Evolutionary conservation across 2,329 filamentous ascomycete genomes (phyloP), one percentile per base, ranked within the genome.

Genomic region (Cladosporium cucumerinum): DNA sequence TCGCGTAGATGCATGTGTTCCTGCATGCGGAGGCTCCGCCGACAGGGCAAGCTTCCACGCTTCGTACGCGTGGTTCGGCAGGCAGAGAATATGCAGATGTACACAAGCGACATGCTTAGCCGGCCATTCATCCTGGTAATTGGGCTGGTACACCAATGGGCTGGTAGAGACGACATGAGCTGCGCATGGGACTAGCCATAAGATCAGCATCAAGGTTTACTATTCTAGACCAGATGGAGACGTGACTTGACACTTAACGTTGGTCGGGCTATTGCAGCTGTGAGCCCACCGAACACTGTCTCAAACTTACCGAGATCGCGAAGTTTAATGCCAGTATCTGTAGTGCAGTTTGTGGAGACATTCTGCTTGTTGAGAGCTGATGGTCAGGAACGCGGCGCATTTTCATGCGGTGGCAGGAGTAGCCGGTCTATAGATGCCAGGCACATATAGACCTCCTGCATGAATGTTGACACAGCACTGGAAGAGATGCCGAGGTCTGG

Each of bases 371-470:
- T 62, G 49, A 16, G 34, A 25, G 49, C 36, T 54, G 23, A 30
- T 30, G 49, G 60, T 10, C 23, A 43, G 34, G 32, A 55, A 46
- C 25, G 16, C 34, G 60, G 34, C 18, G 52, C 14, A 11, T 34
- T 51, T 1, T 62, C 49, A 62, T 25, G 34, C 26, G n/a, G 49
- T 43, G 49, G 32, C 28, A 46, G 39, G 48, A 36, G 60, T 36
- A 43, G 32, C 23, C 49, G 32, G 18, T 39, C 59, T 61, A 62
- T 62, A 62, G 18, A 32, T 55, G 49, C 30, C 60, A 62, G 49
- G 49, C 60, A 62, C 60, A 62, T 62, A 62, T 62, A 62, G 60
- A 52, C 21, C 48, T 55, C 49, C 32, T 62, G 60, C 60, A 62
- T 62, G 60, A 25, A 32, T 28, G 32, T 54, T 51, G 14, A 55